Evolutionary conservation across 345 rosid genomes (phyloP).

Genomic region (Eucalyptus fibrosa): DNA sequence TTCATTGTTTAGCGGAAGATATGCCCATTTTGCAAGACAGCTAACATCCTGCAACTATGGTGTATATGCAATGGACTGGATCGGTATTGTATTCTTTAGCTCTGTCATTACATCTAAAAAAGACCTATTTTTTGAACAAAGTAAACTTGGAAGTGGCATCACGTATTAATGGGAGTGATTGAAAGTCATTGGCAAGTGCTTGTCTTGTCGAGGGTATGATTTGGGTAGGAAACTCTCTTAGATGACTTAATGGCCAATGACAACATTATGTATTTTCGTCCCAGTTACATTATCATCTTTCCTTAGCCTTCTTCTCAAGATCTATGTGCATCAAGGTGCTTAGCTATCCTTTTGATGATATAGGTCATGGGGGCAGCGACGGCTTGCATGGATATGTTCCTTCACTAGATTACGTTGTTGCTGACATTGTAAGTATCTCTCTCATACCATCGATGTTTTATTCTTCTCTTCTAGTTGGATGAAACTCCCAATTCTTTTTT

Average conservation of each 20-base stretch:
- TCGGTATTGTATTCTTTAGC: conserved; percentile 25
- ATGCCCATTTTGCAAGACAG: conserved; percentile 81
- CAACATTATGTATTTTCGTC: not conserved
- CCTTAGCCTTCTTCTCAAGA: not conserved
- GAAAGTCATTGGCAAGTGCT: not conserved
- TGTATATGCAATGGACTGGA: conserved; percentile 96
- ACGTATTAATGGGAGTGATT: not conserved
- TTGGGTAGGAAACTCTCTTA: not conserved
- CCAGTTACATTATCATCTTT: not conserved
- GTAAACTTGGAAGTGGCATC: not conserved
- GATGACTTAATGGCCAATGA: not conserved
- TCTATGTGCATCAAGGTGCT: not conserved
- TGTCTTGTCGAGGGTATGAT: not conserved
- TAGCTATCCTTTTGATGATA: not conserved
- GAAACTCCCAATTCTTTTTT: not conserved
- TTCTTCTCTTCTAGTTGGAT: not conserved
- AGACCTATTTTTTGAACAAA: not conserved
- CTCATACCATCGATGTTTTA: not conserved
- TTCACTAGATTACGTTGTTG: conserved; percentile 89
- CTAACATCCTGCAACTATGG: conserved; percentile 57
- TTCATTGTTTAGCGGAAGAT: conserved; percentile 63
- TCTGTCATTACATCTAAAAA: not conserved
- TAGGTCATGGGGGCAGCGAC: conserved; percentile 99
- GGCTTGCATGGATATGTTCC: conserved; percentile 99
- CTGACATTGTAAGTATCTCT: conserved; percentile 58